phyloP scores from a whole-genome alignment of 1,284 basidiomycete genomes.

The Tylopilus sp. region DNA sequence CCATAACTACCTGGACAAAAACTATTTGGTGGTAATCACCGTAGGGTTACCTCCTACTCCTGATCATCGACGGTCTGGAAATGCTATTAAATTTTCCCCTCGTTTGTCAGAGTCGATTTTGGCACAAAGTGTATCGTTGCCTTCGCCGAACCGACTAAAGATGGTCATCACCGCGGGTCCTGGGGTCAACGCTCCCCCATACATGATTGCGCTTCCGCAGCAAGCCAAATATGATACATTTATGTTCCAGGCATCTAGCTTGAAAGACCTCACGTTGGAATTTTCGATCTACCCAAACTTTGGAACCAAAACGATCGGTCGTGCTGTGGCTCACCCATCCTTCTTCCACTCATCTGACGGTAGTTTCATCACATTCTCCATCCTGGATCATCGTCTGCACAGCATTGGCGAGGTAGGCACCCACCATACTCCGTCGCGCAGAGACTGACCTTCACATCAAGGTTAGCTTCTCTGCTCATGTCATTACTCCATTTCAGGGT shows the following conservation, averaged over 20 bases:
- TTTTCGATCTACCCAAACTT: constrained; percentile 98
- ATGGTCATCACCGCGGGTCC: constrained; percentile 86
- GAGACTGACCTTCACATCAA: constrained; percentile 32
- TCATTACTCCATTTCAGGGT: constrained; percentile 89
- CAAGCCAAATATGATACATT: constrained; percentile 81
- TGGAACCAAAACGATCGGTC: constrained; percentile 96
- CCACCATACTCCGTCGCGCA: constrained; percentile 2
- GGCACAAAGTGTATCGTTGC: constrained; percentile 44
- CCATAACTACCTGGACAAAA: constrained; percentile 89
- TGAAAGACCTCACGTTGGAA: constrained; percentile 81
- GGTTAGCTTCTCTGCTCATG: constrained; percentile 87
- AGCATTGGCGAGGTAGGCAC: constrained; percentile 84
- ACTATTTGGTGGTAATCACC: constrained; percentile 83
- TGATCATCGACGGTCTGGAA: constrained; percentile 26
- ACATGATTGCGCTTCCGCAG: constrained; percentile 85
- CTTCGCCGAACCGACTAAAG: constrained; percentile 84
- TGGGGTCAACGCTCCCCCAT: constrained; percentile 81
- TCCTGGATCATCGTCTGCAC: constrained; percentile 91
- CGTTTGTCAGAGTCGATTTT: constrained; percentile 65
- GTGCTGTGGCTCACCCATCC: constrained; percentile 84
- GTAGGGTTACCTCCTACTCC: constrained; percentile 66
- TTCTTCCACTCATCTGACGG: constrained; percentile 64
- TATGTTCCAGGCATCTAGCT: constrained; percentile 74
- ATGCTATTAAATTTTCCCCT: constrained; percentile 63
- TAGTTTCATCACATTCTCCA: constrained; percentile 57